These are phyloP conservation scores for Eucalyptus pauciflora DNA, from an alignment of 345 rosid species.

Conservation along the genomic window DNA sequence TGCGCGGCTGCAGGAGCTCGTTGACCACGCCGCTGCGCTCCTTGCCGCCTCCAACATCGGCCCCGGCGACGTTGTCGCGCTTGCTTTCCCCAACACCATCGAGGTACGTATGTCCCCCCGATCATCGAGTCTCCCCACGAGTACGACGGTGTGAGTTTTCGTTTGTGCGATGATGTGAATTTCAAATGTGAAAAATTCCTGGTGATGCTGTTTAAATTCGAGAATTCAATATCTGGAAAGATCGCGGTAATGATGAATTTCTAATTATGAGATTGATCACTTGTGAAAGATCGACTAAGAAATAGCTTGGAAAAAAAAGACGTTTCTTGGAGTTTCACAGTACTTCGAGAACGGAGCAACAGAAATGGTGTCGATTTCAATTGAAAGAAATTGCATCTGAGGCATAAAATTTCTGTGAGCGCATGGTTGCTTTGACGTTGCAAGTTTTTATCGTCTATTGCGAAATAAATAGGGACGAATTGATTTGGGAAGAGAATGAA, in stretches of 20 bases:
- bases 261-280: background rate
- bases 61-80: constrained; percentile 45
- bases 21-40: constrained; percentile 41
- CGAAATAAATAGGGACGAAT: no score
- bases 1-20: constrained; percentile 14
- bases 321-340: background rate
- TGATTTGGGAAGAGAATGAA: no score
- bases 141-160: no score
- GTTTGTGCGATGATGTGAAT: no score
- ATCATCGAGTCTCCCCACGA: background rate
- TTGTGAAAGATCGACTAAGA: background rate
- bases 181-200: no score
- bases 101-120: constrained; percentile 25
- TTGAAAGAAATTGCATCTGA: no score
- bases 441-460: no score
- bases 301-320: background rate
- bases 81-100: constrained; percentile 47
- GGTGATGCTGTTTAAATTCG: background rate
- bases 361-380: background rate
- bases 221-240: no score
- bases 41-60: constrained; percentile 29
- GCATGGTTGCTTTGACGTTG: no score
- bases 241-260: no score
- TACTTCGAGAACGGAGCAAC: background rate
- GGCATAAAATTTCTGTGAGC: no score